Evolutionary conservation across 345 rosid genomes (phyloP).

Genomic region (Raphanus sativus): DNA sequence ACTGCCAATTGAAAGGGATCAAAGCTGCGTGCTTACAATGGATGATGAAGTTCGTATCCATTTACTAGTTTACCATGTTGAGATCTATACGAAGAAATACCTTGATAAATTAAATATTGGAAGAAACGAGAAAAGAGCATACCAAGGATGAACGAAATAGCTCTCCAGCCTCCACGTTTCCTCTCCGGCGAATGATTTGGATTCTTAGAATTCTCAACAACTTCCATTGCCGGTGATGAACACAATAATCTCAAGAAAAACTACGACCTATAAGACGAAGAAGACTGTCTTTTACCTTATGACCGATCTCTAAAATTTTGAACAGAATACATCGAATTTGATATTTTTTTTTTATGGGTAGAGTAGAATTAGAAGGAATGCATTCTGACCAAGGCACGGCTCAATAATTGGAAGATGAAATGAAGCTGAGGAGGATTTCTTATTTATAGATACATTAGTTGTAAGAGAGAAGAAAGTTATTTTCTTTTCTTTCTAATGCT

Average conservation of each 20-base stretch:
- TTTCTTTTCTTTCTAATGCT: conserved; percentile 9
- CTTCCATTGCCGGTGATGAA: conserved; percentile 22
- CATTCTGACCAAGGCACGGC: conserved; percentile 16
- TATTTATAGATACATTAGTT: conserved; percentile 12
- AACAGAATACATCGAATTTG: not conserved
- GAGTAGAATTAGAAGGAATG: conserved; percentile 17
- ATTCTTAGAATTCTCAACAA: not conserved
- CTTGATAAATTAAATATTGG: not conserved
- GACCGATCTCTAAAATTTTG: not conserved
- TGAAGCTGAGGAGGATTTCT: conserved; percentile 22
- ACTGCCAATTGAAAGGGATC: not conserved
- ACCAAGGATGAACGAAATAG: conserved; percentile 75
- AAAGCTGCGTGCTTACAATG: not conserved
- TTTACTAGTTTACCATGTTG: conserved; percentile 17
- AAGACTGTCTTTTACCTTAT: not conserved
- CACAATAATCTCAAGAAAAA: conserved; percentile 6
- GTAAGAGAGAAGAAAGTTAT: conserved; percentile 1
- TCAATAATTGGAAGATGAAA: conserved; percentile 25
- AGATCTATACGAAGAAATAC: not conserved
- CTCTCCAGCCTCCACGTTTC: conserved; percentile 80
- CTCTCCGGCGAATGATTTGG: conserved; percentile 23
- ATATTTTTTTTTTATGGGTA: not conserved
- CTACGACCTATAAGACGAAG: not conserved
- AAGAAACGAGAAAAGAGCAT: not conserved
- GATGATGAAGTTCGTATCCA: not conserved